A percentile compares a stretch with the other conserved stretches of the same genome.
These are phyloP conservation scores for Westerdykella aurantiaca DNA, from an alignment of 2,329 filamentous ascomycete species.

Conservation along the genomic window DNA sequence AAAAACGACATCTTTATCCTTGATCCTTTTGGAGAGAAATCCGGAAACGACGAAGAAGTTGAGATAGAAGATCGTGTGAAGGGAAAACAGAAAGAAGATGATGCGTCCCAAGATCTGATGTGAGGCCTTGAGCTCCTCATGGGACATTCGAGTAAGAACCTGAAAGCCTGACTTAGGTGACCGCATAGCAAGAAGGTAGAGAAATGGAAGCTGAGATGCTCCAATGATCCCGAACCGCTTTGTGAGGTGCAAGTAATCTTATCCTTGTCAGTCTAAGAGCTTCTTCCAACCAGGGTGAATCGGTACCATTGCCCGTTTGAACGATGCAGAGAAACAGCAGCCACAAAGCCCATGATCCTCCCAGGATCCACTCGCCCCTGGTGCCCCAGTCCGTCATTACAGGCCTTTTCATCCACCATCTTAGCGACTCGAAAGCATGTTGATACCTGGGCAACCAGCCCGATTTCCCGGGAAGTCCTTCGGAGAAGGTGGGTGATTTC, in stretches of 20 bases:
- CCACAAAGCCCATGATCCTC: constrained; percentile 48
- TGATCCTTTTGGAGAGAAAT: constrained; percentile 50
- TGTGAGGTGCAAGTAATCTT: constrained; percentile 59
- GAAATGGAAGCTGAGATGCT: constrained; percentile 54
- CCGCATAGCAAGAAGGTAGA: constrained; percentile 52
- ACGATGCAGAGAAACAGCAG: constrained; percentile 46
- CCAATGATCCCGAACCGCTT: constrained; percentile 57
- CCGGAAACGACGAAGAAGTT: constrained; percentile 51
- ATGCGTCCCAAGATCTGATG: constrained; percentile 56
- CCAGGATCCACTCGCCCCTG: constrained; percentile 47
- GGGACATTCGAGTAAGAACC: constrained; percentile 48
- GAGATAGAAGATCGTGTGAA: constrained; percentile 52
- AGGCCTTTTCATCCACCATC: constrained; percentile 45
- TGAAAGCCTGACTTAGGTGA: constrained; percentile 49
- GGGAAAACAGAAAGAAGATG: constrained; percentile 46
- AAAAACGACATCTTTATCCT: constrained; percentile 53
- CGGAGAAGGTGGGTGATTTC: constrained; percentile 40
- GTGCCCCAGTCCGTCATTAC: constrained; percentile 45
- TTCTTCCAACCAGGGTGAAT: neutral
- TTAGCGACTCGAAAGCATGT: constrained; percentile 20
- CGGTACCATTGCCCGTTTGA: constrained; percentile 51
- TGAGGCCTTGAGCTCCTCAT: constrained; percentile 51
- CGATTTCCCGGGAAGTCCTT: constrained; percentile 17
- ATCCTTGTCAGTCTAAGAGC: constrained; percentile 1
- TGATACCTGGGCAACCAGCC: constrained; percentile 21